Conservation (phyloP, 2,329 filamentous ascomycete species). For the Alternaria arborescens region DNA sequence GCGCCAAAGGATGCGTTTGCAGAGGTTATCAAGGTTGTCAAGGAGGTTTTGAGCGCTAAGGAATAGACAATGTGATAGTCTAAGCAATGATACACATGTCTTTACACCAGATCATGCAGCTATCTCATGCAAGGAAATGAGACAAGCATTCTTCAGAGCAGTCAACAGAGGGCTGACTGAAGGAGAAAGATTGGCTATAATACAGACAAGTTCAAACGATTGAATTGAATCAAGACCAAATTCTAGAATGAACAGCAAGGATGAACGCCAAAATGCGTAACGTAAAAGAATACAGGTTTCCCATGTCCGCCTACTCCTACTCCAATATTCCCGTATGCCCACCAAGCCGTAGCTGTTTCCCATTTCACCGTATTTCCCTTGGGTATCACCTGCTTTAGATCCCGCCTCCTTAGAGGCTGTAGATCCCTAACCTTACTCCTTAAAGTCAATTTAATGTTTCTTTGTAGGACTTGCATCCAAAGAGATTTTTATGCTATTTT, state of each 20-base stretch:
- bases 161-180: neutral
- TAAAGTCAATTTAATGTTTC: neutral
- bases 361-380: neutral
- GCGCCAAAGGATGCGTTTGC: conserved; percentile 79
- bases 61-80: neutral
- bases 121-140: too few relatives aligned
- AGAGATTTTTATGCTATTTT: neutral
- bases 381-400: conserved; percentile 1
- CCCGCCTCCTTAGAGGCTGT: neutral
- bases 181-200: neutral
- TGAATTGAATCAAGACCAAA: neutral
- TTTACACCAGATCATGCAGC: too few relatives aligned
- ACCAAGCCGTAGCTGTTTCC: neutral
- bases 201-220: neutral
- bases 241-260: neutral
- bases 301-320: neutral
- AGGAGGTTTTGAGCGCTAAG: conserved; percentile 71
- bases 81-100: too few relatives aligned
- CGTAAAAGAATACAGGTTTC: neutral
- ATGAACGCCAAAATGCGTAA: neutral
- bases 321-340: neutral
- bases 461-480: neutral
- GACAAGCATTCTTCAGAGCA: too few relatives aligned
- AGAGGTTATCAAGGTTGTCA: conserved; percentile 81
- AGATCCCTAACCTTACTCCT: neutral